Conservation (phyloP, 2,329 filamentous ascomycete species). For the Paracamarosporium sp. region DNA sequence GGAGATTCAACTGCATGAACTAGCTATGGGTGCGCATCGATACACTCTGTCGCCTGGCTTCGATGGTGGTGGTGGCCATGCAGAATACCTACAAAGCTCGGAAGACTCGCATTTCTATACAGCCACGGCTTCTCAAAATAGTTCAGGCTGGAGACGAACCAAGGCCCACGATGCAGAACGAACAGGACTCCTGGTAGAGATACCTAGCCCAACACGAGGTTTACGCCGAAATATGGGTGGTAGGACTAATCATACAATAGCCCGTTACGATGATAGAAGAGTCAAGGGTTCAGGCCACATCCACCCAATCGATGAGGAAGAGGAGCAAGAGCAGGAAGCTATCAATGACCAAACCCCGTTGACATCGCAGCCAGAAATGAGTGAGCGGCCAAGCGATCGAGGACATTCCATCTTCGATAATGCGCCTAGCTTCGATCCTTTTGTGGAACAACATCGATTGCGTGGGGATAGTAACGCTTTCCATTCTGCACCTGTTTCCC, state of each 20-base stretch:
- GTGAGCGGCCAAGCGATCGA: conserved; percentile 23
- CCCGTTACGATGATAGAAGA: conserved; percentile 57
- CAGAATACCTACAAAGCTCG: conserved; percentile 37
- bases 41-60: conserved; percentile 43
- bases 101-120: conserved; percentile 37
- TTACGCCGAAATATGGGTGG: conserved; percentile 49
- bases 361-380: conserved; percentile 31
- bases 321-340: conserved; percentile 54
- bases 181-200: conserved; percentile 55
- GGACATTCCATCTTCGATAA: conserved; percentile 34
- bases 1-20: conserved; percentile 62
- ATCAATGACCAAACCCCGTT: conserved; percentile 22
- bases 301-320: conserved; percentile 70
- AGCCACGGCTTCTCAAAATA: conserved; percentile 24
- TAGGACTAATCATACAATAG: conserved; percentile 44
- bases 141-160: conserved; percentile 40
- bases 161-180: conserved; percentile 49
- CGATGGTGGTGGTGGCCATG: conserved; percentile 48
- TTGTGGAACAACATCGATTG: conserved; percentile 46
- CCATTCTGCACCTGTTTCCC: conserved; percentile 28
- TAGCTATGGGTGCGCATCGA: conserved; percentile 59
- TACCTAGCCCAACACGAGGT: conserved; percentile 57
- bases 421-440: conserved; percentile 48
- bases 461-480: conserved; percentile 25
- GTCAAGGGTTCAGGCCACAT: conserved; percentile 61